Evolutionary conservation across 176 grass and related monocot species (phyloP).

Genomic region (Lolium perenne): DNA sequence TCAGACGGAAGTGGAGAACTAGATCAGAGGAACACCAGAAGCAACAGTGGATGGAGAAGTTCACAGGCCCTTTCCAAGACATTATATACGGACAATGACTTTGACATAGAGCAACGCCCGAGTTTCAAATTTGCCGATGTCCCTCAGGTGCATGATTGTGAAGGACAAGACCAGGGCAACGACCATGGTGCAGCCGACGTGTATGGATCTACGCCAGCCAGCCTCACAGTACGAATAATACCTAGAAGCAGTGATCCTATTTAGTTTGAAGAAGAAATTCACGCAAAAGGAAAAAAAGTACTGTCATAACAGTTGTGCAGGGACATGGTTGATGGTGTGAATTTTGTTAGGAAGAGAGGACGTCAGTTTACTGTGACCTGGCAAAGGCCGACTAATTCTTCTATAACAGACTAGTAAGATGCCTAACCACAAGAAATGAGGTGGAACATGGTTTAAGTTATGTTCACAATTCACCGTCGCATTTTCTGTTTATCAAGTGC

Average conservation of each 20-base stretch:
- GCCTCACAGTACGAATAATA: constrained; percentile 87
- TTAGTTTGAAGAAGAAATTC: constrained; percentile 39
- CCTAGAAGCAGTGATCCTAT: constrained; percentile 96
- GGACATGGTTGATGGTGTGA: background rate
- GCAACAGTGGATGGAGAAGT: constrained; percentile 27
- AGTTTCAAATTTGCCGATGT: constrained; percentile 65
- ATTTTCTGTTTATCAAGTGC: too few relatives aligned
- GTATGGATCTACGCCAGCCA: constrained; percentile 31
- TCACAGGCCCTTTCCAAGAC: constrained; percentile 57
- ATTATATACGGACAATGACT: constrained; percentile 54
- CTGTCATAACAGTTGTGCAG: background rate
- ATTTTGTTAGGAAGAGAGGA: background rate
- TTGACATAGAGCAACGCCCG: constrained; percentile 59
- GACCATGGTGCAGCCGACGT: constrained; percentile 38
- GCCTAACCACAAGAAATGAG: too few relatives aligned
- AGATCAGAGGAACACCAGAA: constrained; percentile 37
- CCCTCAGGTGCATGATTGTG: background rate
- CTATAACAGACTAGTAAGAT: constrained; percentile 39
- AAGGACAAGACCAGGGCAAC: constrained; percentile 21
- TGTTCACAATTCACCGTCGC: too few relatives aligned
- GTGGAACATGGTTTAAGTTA: too few relatives aligned
- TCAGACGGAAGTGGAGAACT: constrained; percentile 45
- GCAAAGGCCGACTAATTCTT: constrained; percentile 47
- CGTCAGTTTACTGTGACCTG: background rate
- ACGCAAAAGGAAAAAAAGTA: background rate